phyloP scores from a whole-genome alignment of 2,329 filamentous ascomycete genomes.

The Penicillium hordei region DNA sequence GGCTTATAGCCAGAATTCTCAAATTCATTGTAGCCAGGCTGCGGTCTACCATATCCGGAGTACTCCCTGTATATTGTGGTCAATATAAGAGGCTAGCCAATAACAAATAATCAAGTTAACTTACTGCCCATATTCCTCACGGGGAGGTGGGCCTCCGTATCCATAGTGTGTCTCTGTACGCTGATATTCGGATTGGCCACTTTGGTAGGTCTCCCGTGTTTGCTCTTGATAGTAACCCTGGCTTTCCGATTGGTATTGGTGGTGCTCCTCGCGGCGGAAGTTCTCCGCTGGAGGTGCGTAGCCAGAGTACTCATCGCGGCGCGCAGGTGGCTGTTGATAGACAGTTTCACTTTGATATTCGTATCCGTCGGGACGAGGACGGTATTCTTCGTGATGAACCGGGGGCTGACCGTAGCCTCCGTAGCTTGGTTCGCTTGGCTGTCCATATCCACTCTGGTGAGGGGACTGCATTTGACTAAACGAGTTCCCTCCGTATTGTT shows the following conservation, averaged over 20 bases:
- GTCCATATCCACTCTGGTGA: constrained; percentile 12
- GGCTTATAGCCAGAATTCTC: constrained; percentile 15
- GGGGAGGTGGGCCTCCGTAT: constrained; percentile 14
- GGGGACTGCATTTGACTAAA: constrained; percentile 7
- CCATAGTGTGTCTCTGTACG: constrained; percentile 20
- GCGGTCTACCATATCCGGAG: constrained; percentile 22
- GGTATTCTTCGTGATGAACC: constrained; percentile 12
- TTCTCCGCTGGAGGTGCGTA: constrained; percentile 12
- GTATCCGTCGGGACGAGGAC: constrained; percentile 10
- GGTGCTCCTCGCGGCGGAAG: constrained; percentile 21
- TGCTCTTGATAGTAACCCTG: constrained; percentile 21
- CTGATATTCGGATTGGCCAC: constrained; percentile 18
- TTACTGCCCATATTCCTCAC: constrained; percentile 24
- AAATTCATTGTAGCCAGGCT: constrained; percentile 17
- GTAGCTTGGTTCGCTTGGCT: constrained; percentile 21
- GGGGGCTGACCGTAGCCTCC: constrained; percentile 18
- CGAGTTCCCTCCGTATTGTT: constrained; percentile 16
- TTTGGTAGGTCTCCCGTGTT: constrained; percentile 18
- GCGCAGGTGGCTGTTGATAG: constrained; percentile 16
- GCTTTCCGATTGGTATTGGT: constrained; percentile 14
- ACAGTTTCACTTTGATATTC: constrained; percentile 21
- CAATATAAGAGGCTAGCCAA: constrained; percentile 8
- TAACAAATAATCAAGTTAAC: constrained; percentile 15
- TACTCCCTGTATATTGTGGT: constrained; percentile 19
- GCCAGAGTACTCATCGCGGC: constrained; percentile 14